Evolutionary conservation across 352 stramenopile genomes (phyloP).

Genomic region (Peronospora farinosa): DNA sequence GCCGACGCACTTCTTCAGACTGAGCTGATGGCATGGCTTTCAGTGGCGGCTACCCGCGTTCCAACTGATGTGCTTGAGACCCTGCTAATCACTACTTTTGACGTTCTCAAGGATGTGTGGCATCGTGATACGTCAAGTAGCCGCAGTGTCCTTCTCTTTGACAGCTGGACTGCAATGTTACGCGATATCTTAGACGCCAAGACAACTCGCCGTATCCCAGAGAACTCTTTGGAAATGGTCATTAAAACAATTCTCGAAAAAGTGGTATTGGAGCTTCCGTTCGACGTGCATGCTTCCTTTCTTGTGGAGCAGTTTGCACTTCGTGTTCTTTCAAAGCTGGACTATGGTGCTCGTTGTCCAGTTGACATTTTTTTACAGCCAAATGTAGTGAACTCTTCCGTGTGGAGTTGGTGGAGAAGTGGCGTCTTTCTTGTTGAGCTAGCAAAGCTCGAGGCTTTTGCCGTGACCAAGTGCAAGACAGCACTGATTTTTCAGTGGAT

Average conservation of each 20-base stretch:
- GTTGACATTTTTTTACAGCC: conserved; percentile 17
- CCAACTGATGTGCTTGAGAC: conserved; percentile 15
- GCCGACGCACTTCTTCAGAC: conserved; percentile 15
- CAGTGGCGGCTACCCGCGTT: conserved; percentile 18
- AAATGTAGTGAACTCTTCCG: conserved; percentile 1
- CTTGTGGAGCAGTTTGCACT: conserved; percentile 27
- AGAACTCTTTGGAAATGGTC: conserved; percentile 17
- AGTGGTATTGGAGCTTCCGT: conserved; percentile 22
- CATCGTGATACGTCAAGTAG: conserved; percentile 8
- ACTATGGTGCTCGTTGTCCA: conserved; percentile 14
- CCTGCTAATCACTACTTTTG: conserved; percentile 15
- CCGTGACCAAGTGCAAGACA: conserved; percentile 22
- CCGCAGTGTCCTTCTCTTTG: conserved; percentile 20
- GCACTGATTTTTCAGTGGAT: conserved; percentile 31
- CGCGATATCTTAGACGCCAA: conserved; percentile 11
- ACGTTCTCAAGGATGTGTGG: conserved; percentile 24
- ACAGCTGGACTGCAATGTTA: conserved; percentile 28
- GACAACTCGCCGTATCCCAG: conserved; percentile 5
- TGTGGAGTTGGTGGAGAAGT: conserved; percentile 36
- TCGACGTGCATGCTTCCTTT: conserved; percentile 6
- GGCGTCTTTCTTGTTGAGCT: conserved; percentile 26
- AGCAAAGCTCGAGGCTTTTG: conserved; percentile 10
- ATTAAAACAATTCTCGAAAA: conserved; percentile 17
- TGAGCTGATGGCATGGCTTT: conserved; percentile 22
- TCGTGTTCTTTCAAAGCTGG: conserved; percentile 23